A percentile compares a stretch with the other conserved stretches of the same genome.
Evolutionary conservation across 495 filamentous ascomycete species (phyloP).

Genomic region (Penicillium salamii): DNA sequence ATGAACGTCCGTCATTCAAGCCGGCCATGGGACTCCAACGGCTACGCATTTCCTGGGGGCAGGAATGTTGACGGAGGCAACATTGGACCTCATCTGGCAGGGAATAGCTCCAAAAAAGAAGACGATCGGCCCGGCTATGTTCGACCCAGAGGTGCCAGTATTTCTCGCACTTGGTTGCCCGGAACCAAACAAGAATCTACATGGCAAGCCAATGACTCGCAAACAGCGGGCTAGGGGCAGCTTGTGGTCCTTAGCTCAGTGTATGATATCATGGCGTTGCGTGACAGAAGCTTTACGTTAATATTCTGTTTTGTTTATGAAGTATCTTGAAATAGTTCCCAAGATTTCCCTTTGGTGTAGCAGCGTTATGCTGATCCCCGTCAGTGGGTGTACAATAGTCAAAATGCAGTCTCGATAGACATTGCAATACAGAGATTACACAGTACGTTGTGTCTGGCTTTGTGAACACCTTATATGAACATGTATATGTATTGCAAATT

Average conservation of each 20-base stretch:
- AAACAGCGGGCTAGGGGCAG: conserved; percentile 14
- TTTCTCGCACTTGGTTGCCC: conserved; percentile 59
- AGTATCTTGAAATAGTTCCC: no score
- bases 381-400: no score
- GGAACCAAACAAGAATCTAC: conserved; percentile 80
- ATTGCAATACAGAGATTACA: no score
- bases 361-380: no score
- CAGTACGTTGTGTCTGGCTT: no score
- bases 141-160: conserved; percentile 55
- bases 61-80: conserved; percentile 25
- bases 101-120: conserved; percentile 56
- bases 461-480: no score
- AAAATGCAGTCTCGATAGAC: not conserved
- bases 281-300: not conserved
- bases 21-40: conserved; percentile 42
- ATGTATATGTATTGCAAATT: not conserved
- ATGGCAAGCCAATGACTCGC: conserved; percentile 60
- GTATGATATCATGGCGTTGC: conserved; percentile 18
- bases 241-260: conserved; percentile 9
- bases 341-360: not conserved
- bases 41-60: conserved; percentile 36
- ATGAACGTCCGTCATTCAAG: conserved; percentile 45
- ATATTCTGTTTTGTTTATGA: not conserved
- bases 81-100: conserved; percentile 27
- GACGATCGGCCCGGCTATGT: conserved; percentile 51